Evolutionary conservation across 306 rosid species (phyloP), one percentile per base, ranked within the genome.

Genomic region (Medicago arabica): DNA sequence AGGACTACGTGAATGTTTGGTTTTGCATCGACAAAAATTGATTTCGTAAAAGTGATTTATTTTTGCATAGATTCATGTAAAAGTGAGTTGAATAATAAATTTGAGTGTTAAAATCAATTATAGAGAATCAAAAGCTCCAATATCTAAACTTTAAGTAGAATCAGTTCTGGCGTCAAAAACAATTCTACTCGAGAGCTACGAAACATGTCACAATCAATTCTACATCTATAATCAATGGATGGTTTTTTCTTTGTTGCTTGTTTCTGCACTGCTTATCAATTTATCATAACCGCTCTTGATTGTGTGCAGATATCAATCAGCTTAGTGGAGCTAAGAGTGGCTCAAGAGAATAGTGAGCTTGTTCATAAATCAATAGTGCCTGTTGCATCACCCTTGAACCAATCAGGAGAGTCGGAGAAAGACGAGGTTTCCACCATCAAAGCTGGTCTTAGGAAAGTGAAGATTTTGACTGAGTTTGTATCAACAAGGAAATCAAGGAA

Each of bases 361-460:
- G 92, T 85, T 65, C 89, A 88, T 49, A 89, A 89, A 82, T 80
- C 96, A 11, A 68, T 89, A n/a, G 80, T 88, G n/a, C 87, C 96
- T 60, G 80, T 77, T 59, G 41, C 83, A 38, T 92, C 92, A 18
- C 85, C 91, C 12, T 79, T 88, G 41, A 49, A 88, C 10, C 90
- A 75, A 62, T 36, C 85, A 2, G 90, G 90, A n/a, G 99, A 89
- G 41, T 71, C 77, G 18, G 98, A 92, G 77, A 96, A 92, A 81
- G 99, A 92, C 15, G 99, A 92, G 69, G 84, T 92, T 79, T 96
- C 99, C 49, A 96, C 98, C 3, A 88, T 96, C 50, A 96, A 92
- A 89, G 99, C 99, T 17, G 96, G 99, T 67, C 92, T 96, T 65
- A 85, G 94, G 78, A 92, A 96, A 82, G 99, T 96, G 8, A 96